These are phyloP conservation scores for Apiospora hydei DNA, from an alignment of 2,329 filamentous ascomycete genomes.

Conservation along the genomic window DNA sequence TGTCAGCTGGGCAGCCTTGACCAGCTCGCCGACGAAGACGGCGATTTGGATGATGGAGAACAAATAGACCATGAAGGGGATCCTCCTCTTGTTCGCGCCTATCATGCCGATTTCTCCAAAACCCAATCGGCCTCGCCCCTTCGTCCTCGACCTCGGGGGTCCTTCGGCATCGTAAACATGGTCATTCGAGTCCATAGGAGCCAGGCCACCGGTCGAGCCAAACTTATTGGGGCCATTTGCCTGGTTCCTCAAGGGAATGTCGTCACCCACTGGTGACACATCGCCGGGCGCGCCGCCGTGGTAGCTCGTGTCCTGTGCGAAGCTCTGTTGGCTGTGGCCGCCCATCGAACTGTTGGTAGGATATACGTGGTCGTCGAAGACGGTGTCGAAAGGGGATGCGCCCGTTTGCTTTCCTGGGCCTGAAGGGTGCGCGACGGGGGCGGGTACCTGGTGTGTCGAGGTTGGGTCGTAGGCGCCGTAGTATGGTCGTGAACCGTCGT, in stretches of 20 bases:
- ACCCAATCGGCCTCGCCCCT: constrained; percentile 51
- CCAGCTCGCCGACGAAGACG: constrained; percentile 89
- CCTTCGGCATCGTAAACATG: constrained; percentile 66
- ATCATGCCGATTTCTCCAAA: constrained; percentile 68
- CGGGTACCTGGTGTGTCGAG: constrained; percentile 41
- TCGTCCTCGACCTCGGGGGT: constrained; percentile 40
- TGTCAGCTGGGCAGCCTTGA: constrained; percentile 82
- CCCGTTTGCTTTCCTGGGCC: constrained; percentile 43
- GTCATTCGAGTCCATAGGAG: constrained; percentile 52
- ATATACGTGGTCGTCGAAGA: constrained; percentile 74
- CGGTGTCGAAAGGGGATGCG: constrained; percentile 68
- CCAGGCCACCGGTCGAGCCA: constrained; percentile 33
- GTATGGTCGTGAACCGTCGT: constrained; percentile 47
- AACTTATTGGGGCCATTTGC: constrained; percentile 50
- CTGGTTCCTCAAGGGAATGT: constrained; percentile 65
- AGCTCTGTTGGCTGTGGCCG: constrained; percentile 49
- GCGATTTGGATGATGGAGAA: constrained; percentile 79
- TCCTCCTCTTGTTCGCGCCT: constrained; percentile 60
- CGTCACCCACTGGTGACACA: constrained; percentile 54
- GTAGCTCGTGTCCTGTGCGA: constrained; percentile 65
- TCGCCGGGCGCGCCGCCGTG: constrained; percentile 54
- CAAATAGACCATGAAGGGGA: constrained; percentile 83
- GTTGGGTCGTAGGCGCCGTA: constrained; percentile 48
- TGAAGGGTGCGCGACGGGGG: constrained; percentile 51
- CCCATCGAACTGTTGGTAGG: constrained; percentile 55